Evolutionary conservation across 2,329 filamentous ascomycete genomes (phyloP).

Genomic region (Peltaster fructicola): DNA sequence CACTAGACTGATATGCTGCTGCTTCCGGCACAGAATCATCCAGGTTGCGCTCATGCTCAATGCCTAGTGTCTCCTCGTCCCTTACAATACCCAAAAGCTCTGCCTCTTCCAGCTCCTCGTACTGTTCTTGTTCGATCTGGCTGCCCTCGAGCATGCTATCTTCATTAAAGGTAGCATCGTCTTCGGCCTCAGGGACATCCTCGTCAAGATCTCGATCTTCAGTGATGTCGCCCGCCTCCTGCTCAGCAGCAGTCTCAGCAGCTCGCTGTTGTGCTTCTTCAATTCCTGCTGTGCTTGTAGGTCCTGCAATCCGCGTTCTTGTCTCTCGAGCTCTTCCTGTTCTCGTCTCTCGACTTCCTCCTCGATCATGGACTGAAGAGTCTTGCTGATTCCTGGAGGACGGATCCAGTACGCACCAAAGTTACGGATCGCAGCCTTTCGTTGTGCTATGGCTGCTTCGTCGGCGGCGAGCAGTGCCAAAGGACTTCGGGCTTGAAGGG

Average conservation of each 20-base stretch:
- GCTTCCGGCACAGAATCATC: slow-evolving; percentile 36
- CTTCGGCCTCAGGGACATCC: slow-evolving; percentile 49
- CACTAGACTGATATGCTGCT: slow-evolving; percentile 36
- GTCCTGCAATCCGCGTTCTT: slow-evolving; percentile 55
- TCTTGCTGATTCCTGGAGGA: slow-evolving; percentile 75
- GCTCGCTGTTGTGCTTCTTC: slow-evolving; percentile 28
- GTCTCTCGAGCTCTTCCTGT: slow-evolving; percentile 53
- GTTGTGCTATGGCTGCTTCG: slow-evolving; percentile 57
- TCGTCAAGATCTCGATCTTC: slow-evolving; percentile 30
- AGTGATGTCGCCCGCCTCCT: slow-evolving; percentile 26
- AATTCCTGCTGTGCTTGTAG: slow-evolving; percentile 45
- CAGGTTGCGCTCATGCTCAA: slow-evolving; percentile 18
- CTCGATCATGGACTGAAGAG: slow-evolving; percentile 74
- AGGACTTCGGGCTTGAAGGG: slow-evolving; percentile 31
- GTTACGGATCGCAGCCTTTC: slow-evolving; percentile 65
- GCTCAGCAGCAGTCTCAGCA: slow-evolving; percentile 22
- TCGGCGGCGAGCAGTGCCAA: slow-evolving; percentile 57
- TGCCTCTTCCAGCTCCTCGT: slow-evolving; percentile 29
- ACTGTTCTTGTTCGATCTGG: slow-evolving; percentile 23
- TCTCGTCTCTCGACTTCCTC: slow-evolving; percentile 80
- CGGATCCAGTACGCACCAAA: slow-evolving; percentile 85
- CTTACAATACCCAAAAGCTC: slow-evolving; percentile 29
- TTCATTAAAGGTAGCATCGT: slow-evolving; percentile 32
- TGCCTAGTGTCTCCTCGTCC: slow-evolving; percentile 28
- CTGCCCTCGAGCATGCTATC: slow-evolving; percentile 30